Evolutionary conservation across 163 green algal genomes (phyloP).

Genomic region (Chlorella variabilis): DNA sequence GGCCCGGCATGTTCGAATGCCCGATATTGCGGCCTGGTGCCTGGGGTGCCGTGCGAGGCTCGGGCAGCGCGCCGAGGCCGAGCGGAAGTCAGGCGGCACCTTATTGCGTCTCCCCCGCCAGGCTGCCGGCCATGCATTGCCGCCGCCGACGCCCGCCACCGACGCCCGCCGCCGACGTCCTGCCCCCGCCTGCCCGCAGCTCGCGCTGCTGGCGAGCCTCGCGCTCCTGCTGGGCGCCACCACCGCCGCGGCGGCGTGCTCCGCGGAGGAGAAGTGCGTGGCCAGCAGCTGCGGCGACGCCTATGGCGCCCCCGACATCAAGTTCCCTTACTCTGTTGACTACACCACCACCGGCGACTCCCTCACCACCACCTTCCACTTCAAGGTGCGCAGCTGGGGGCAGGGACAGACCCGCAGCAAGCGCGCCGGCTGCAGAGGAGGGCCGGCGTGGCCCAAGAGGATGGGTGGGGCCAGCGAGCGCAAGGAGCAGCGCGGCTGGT

Average conservation of each 20-base stretch:
- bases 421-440: no score
- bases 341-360: slow-evolving; percentile 24
- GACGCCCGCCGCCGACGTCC: not conserved
- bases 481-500: no score
- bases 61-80: no score
- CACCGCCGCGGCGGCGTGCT: not conserved
- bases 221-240: not conserved
- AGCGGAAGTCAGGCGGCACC: no score
- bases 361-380: slow-evolving; percentile 33
- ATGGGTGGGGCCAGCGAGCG: no score
- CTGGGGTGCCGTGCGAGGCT: no score
- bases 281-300: not conserved
- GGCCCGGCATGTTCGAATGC: not conserved
- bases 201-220: slow-evolving; percentile 14
- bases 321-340: slow-evolving; percentile 9
- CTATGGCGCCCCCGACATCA: not conserved
- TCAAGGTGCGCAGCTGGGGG: slow-evolving; percentile 19
- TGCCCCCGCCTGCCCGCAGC: slow-evolving; percentile 9
- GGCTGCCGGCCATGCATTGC: no score
- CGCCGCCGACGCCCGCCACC: not conserved
- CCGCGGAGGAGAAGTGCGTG: not conserved
- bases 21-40: no score
- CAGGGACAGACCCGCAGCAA: not conserved
- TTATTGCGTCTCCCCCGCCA: no score
- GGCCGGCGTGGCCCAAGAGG: no score